Conservation (phyloP, 306 rosid genomes). For the Quercus agrifolia region DNA sequence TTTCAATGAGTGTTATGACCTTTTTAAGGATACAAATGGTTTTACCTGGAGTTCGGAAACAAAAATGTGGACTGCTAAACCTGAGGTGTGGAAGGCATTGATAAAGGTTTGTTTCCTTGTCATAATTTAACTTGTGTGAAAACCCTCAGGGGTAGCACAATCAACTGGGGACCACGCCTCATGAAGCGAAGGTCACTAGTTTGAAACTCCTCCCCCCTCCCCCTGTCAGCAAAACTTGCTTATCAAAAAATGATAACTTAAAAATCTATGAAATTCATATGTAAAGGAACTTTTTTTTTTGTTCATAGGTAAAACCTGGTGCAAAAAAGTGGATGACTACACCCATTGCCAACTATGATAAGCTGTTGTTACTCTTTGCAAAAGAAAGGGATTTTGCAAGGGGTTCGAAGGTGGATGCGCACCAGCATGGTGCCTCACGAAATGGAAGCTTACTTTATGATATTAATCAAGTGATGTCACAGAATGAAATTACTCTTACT, state of each 20-base stretch:
- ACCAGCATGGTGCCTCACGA: background rate
- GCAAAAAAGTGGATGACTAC: constrained; percentile 31
- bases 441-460: background rate
- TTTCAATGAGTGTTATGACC: constrained; percentile 19
- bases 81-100: constrained; percentile 22
- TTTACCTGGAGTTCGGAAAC: constrained; percentile 18
- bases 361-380: constrained; percentile 17
- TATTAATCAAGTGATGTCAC: background rate
- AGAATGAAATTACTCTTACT: constrained; percentile 10
- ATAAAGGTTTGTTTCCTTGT: constrained; percentile 8
- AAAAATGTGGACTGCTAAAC: constrained; percentile 27
- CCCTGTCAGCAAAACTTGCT: no score
- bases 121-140: background rate
- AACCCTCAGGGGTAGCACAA: background rate
- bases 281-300: background rate
- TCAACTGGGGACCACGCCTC: no score
- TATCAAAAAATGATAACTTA: no score
- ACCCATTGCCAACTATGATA: constrained; percentile 25
- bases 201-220: no score
- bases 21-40: constrained; percentile 18
- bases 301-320: constrained; percentile 18
- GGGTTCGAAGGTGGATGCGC: background rate
- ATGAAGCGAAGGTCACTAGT: no score
- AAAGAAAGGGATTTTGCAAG: background rate
- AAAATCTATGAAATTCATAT: no score